Evolutionary conservation across 192 early-diverging fungal species (phyloP).

Genomic region (Kickxella alabastrina): DNA sequence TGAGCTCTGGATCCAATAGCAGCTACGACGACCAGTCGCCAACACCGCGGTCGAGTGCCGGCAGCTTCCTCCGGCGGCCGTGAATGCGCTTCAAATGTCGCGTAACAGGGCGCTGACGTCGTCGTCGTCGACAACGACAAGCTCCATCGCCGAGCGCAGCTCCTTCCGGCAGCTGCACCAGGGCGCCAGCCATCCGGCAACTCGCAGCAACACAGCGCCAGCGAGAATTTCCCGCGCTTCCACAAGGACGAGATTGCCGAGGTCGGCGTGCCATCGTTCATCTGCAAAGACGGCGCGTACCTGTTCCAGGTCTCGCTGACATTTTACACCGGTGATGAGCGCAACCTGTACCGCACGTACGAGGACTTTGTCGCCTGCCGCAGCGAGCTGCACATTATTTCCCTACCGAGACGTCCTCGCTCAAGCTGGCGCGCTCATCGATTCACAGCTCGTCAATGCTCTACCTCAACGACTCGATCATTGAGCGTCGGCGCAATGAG

Average conservation of each 20-base stretch:
- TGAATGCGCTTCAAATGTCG: constrained; percentile 7
- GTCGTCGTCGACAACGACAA: constrained; percentile 44
- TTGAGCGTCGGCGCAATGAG: constrained; percentile 60
- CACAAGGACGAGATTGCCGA: constrained; percentile 38
- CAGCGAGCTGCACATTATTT: constrained; percentile 61
- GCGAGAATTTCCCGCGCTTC: constrained; percentile 43
- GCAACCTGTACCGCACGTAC: constrained; percentile 67
- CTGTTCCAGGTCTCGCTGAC: constrained; percentile 64
- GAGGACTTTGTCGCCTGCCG: constrained; percentile 80
- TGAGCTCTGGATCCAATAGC: constrained; percentile 19
- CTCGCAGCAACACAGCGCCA: constrained; percentile 39
- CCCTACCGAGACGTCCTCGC: constrained; percentile 55
- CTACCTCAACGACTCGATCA: constrained; percentile 63
- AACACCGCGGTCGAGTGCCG: constrained; percentile 26
- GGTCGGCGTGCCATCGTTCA: constrained; percentile 63
- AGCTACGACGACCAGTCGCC: constrained; percentile 24
- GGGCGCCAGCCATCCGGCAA: constrained; percentile 47
- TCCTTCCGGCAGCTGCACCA: constrained; percentile 42
- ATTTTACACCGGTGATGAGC: constrained; percentile 52
- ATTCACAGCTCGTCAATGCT: constrained; percentile 66
- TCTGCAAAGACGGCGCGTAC: constrained; percentile 66
- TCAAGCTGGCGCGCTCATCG: constrained; percentile 49
- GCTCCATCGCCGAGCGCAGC: constrained; percentile 50
- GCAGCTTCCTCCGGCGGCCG: constrained; percentile 14
- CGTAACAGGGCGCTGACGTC: constrained; percentile 43